Percentiles rank a stretch among this genome's conserved stretches.
Conservation (phyloP, 306 rosid genomes). For the Cicer yamashitae region DNA sequence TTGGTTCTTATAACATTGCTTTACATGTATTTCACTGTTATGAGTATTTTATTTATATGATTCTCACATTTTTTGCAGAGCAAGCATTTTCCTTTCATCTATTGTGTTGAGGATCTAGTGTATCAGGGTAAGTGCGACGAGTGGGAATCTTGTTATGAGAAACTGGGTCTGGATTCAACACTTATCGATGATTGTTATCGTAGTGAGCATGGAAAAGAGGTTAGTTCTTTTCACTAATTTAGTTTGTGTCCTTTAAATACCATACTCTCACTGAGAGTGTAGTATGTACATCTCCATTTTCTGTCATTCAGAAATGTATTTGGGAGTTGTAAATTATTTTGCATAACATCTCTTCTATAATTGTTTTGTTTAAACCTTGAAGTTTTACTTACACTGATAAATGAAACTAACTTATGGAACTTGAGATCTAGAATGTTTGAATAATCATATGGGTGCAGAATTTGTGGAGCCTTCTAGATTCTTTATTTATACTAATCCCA, state of each 20-base stretch:
- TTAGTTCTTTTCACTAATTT: constrained; percentile 44
- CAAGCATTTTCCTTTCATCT: constrained; percentile 76
- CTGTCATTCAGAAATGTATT: constrained; percentile 5
- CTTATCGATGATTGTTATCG: constrained; percentile 66
- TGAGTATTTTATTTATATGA: constrained; percentile 24
- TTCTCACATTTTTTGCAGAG: constrained; percentile 52
- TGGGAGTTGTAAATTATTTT: neutral
- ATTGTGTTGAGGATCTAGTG: constrained; percentile 70
- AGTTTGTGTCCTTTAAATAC: neutral
- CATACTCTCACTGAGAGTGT: neutral
- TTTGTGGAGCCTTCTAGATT: constrained; percentile 3
- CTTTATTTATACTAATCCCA: neutral
- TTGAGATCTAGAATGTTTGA: constrained; percentile 9
- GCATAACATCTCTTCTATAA: constrained; percentile 10
- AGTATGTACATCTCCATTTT: constrained; percentile 7
- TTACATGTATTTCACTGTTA: constrained; percentile 23
- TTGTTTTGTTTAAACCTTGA: neutral
- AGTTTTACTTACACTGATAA: constrained; percentile 6
- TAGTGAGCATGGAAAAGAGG: constrained; percentile 75
- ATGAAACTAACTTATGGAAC: constrained; percentile 26
- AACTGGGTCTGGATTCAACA: constrained; percentile 67
- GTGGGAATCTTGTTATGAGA: constrained; percentile 80
- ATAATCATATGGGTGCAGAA: neutral
- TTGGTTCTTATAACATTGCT: neutral
- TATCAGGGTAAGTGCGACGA: constrained; percentile 40